A percentile compares a stretch with the other conserved stretches of the same genome.
These are phyloP conservation scores for Uronychia binucleata DNA, from an alignment of 73 alveolate species.

Conservation along the genomic window DNA sequence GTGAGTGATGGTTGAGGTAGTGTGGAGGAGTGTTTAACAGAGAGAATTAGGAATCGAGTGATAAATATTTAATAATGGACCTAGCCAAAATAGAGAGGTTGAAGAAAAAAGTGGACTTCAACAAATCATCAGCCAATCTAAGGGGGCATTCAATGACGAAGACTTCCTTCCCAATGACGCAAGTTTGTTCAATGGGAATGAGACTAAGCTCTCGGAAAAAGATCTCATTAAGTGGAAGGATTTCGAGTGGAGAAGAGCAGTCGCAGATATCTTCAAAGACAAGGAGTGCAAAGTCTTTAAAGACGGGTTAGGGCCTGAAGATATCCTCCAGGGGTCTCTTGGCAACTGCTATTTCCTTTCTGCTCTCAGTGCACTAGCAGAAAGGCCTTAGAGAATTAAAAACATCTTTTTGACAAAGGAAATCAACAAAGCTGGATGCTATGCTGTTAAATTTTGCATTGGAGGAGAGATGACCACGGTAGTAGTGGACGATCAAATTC, in stretches of 20 bases:
- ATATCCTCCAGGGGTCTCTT: slow-evolving; percentile 76
- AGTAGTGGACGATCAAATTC: slow-evolving; percentile 84
- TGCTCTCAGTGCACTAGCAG: slow-evolving; percentile 79
- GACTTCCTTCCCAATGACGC: background rate
- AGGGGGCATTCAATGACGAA: background rate
- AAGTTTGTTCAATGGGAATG: background rate
- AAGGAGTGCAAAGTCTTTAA: slow-evolving; percentile 49
- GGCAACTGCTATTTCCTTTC: slow-evolving; percentile 88
- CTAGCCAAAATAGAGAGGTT: background rate
- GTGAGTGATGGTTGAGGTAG: no score
- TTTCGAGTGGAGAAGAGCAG: background rate
- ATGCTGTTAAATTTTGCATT: slow-evolving; percentile 73
- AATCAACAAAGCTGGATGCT: slow-evolving; percentile 72
- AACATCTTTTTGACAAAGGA: slow-evolving; percentile 68
- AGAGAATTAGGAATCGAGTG: background rate
- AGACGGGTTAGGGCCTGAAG: slow-evolving; percentile 61
- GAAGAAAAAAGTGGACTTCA: background rate
- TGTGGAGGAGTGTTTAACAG: background rate
- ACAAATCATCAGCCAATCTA: background rate
- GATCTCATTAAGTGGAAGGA: background rate
- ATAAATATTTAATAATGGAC: background rate
- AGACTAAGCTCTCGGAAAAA: background rate
- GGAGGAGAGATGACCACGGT: slow-evolving; percentile 78
- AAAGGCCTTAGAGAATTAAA: slow-evolving; percentile 51
- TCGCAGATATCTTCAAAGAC: background rate